Base-by-base conservation (phyloP, 139 green algal species). In the Coelastrella sp. region DNA sequence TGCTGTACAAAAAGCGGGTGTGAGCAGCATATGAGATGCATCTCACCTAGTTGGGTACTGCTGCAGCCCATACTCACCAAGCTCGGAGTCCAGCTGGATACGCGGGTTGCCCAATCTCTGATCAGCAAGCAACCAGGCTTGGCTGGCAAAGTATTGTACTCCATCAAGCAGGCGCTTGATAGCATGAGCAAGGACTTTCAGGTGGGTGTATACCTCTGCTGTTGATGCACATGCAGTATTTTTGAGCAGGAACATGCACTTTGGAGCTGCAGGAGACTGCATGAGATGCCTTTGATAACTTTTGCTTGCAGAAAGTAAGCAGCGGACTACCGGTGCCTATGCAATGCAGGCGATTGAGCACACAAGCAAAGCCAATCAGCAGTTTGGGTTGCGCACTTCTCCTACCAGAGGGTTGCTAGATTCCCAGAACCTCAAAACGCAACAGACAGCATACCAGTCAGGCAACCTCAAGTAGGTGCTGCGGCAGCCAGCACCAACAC, bases 111-210 rank as follows among this genome's bases (percentile, higher is more conserved):
- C 6, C 96, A 96, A 49, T 76, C 85, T 6, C 89, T 98, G 10
- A 96, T 97, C 80, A 82, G 86, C 17, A 94, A 94, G 85, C 93
- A 97, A 82, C 91, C 93, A 8, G 95, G 95, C 17, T 90, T 95
- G 9, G 95, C 95, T 14, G 70, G 92, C 19, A 87, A 93, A 19
- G 82, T 98, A 56, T 74, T 97, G 22, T 96, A 96, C 84, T 75
- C 90, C 19, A 93, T 97, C 20, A 97, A 96, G 91, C 92, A 94
- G 87, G 90, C 81, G 25, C 70, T 96, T 25, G 85, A 80, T 17
- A 90, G 90, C 61, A 80, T 95, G 61, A 84, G 90, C 12, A 93
- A 93, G n/a, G 89, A 95, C 56, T 27, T 95, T 22, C 88, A 88
- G 91, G 93, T 94, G 59, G 19, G 78, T 80, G 68, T 17, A 70